Evolutionary conservation across 164 flowering plant species (phyloP).

Genomic region (Protea cynaroides): DNA sequence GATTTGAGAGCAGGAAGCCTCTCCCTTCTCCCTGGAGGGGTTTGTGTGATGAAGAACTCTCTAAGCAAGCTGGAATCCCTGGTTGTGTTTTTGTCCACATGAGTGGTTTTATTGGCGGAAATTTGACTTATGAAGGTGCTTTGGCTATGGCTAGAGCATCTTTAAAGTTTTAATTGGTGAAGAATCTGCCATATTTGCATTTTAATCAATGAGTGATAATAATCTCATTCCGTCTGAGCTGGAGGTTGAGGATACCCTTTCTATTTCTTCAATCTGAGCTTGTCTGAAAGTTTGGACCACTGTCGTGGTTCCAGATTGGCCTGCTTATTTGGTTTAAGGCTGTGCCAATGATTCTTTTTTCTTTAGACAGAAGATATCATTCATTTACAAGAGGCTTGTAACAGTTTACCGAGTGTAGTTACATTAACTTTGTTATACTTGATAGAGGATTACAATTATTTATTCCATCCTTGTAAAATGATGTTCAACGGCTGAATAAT

Average conservation of each 20-base stretch:
- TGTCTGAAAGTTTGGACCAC: not conserved
- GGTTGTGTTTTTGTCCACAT: constrained; percentile 88
- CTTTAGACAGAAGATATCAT: too few relatives aligned
- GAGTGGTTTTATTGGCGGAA: constrained; percentile 95
- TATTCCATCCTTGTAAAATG: too few relatives aligned
- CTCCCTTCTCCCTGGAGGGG: constrained; percentile 85
- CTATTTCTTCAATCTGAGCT: not conserved
- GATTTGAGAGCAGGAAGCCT: constrained; percentile 80
- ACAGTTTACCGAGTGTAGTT: too few relatives aligned
- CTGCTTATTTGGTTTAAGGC: too few relatives aligned
- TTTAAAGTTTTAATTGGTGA: constrained; percentile 28
- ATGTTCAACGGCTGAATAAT: too few relatives aligned
- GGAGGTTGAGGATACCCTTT: not conserved
- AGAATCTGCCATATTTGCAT: not conserved
- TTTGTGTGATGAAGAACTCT: constrained; percentile 71
- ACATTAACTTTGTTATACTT: too few relatives aligned
- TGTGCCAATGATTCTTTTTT: too few relatives aligned
- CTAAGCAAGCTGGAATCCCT: constrained; percentile 60
- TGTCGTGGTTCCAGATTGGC: too few relatives aligned
- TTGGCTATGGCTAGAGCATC: constrained; percentile 85
- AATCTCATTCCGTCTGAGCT: not conserved
- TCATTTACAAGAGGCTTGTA: too few relatives aligned
- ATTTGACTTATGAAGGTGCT: constrained; percentile 72
- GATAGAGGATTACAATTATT: too few relatives aligned
- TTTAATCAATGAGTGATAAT: not conserved